A percentile compares a stretch with the other conserved stretches of the same genome.
Evolutionary conservation across 2,329 filamentous ascomycete genomes (phyloP).

Genomic region (Diplodia intermedia): DNA sequence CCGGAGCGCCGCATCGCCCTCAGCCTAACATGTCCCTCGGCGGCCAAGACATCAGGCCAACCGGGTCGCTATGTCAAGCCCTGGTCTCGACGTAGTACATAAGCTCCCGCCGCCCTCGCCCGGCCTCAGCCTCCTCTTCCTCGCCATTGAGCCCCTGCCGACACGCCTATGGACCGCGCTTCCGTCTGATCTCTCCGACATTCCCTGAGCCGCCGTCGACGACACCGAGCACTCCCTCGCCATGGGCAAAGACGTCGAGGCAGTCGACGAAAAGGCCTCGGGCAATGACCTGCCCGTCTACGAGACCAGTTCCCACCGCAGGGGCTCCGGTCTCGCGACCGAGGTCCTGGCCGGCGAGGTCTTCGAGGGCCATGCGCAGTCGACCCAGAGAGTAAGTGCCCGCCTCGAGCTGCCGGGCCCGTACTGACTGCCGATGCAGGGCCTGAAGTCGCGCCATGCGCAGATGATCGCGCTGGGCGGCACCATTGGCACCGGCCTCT

Average conservation of each 20-base stretch:
- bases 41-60: slow-evolving; percentile 17
- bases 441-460: slow-evolving; percentile 37
- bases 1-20: too few species aligned
- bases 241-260: slow-evolving; percentile 26
- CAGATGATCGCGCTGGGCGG: slow-evolving; percentile 40
- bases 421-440: not conserved
- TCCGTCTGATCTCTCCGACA: too few species aligned
- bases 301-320: slow-evolving; percentile 2
- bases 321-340: not conserved
- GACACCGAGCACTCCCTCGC: not conserved
- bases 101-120: not conserved
- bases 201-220: too few species aligned
- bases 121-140: not conserved
- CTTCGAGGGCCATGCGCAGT: slow-evolving; percentile 24
- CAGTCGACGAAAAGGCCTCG: not conserved
- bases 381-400: slow-evolving; percentile 25
- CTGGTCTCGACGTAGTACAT: not conserved
- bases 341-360: slow-evolving; percentile 28
- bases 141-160: not conserved
- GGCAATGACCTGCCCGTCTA: slow-evolving; percentile 22
- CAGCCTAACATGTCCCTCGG: not conserved
- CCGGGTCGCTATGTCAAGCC: not conserved
- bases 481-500: slow-evolving; percentile 43
- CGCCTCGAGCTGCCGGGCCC: not conserved
- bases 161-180: too few species aligned